A percentile compares a stretch with the other conserved stretches of the same genome.
Evolutionary conservation across 257 asterid species (phyloP).

Genomic region (Penstemon newberryi): DNA sequence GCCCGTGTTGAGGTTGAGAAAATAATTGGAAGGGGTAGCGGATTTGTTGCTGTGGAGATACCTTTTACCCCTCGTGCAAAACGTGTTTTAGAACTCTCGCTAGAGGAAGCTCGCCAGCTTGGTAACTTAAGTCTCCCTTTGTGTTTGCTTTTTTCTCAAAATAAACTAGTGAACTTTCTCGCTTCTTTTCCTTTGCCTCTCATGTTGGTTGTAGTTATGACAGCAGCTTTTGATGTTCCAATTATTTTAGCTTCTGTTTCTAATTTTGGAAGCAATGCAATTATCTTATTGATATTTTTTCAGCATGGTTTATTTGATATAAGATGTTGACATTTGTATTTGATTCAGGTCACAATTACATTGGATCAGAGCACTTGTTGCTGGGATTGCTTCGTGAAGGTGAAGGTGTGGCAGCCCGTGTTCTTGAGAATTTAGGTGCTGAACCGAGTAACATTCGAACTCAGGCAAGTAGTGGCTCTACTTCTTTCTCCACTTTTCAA

Average conservation of each 20-base stretch:
- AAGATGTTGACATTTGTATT: conserved; percentile 11
- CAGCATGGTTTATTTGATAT: conserved; percentile 4
- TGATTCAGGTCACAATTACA: conserved; percentile 89
- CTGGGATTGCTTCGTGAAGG: conserved; percentile 95
- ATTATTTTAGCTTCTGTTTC: too few relatives aligned
- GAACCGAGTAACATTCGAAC: conserved; percentile 89
- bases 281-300: conserved; percentile 1
- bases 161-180: background rate
- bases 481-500: background rate
- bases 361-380: conserved; percentile 96
- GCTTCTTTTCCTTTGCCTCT: background rate
- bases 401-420: conserved; percentile 97
- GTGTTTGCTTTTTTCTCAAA: background rate
- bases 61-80: conserved; percentile 99
- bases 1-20: conserved; percentile 99
- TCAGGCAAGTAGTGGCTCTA: conserved; percentile 48
- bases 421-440: conserved; percentile 89
- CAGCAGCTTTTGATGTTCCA: too few relatives aligned
- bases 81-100: conserved; percentile 90
- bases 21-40: conserved; percentile 96
- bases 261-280: conserved; percentile 14
- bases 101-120: conserved; percentile 98
- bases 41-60: conserved; percentile 96
- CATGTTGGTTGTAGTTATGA: too few relatives aligned
- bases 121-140: conserved; percentile 42